Evolutionary conservation across 2,329 filamentous ascomycete species (phyloP).

Genomic region (Aspergillus tamarii): DNA sequence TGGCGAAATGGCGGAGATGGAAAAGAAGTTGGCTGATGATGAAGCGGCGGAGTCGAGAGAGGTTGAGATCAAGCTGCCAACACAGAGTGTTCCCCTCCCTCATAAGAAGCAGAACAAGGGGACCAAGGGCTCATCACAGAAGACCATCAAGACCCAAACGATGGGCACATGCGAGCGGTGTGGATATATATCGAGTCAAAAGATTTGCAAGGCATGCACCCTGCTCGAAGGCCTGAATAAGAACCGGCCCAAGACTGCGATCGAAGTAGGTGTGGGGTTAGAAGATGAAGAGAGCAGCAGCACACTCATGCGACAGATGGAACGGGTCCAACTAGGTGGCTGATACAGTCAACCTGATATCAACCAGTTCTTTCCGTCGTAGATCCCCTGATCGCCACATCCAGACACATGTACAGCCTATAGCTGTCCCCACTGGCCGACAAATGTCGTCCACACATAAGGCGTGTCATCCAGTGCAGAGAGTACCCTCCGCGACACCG

Average conservation of each 20-base stretch:
- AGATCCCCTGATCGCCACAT: background rate
- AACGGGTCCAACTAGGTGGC: conserved; percentile 48
- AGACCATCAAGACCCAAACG: conserved; percentile 54
- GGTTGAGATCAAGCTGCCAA: conserved; percentile 61
- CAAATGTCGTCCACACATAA: background rate
- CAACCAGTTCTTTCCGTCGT: background rate
- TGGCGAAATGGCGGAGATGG: conserved; percentile 81
- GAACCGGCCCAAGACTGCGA: conserved; percentile 53
- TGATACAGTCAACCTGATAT: conserved; percentile 21
- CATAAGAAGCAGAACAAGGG: conserved; percentile 12
- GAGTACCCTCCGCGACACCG: background rate
- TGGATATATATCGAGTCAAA: conserved; percentile 94
- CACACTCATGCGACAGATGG: conserved; percentile 55
- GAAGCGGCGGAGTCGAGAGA: conserved; percentile 65
- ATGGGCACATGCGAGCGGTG: conserved; percentile 84
- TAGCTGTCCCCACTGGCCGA: background rate
- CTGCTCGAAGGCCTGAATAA: conserved; percentile 91
- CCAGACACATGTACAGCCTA: background rate
- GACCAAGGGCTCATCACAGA: conserved; percentile 26
- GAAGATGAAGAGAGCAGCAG: conserved; percentile 56
- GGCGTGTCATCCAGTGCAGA: background rate
- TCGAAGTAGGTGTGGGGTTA: conserved; percentile 44
- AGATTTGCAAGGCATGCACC: conserved; percentile 89
- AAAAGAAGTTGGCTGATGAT: conserved; percentile 69
- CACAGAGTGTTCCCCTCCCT: background rate